Percentiles rank a stretch among this genome's conserved stretches.
phyloP scores from a whole-genome alignment of 2,329 filamentous ascomycete species.

The Aspergillus clavatus region DNA sequence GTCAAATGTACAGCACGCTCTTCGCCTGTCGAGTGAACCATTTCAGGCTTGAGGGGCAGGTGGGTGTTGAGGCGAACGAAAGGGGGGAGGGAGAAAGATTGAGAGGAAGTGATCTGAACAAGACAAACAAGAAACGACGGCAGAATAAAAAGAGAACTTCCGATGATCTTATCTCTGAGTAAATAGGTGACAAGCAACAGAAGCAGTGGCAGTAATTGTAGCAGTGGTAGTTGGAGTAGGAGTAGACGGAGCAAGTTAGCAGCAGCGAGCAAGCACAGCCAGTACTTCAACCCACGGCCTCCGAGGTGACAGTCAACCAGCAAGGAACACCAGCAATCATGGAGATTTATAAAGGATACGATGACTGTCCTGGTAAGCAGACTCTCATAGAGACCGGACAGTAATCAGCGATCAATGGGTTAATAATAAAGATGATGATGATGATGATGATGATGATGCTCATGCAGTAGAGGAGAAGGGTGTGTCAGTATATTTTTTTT shows the following conservation, averaged over 20 bases:
- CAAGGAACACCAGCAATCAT: conserved; percentile 16
- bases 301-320: conserved; percentile 14
- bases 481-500: not conserved
- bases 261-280: conserved; percentile 3
- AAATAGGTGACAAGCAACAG: conserved; percentile 3
- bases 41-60: conserved; percentile 35
- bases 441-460: not conserved
- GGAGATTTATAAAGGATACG: conserved; percentile 8
- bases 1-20: conserved; percentile 45
- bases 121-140: conserved; percentile 3
- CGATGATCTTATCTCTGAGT: not conserved
- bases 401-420: conserved; percentile 4
- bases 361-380: conserved; percentile 2
- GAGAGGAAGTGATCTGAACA: conserved; percentile 11
- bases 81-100: conserved; percentile 7
- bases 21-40: conserved; percentile 41
- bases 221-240: conserved; percentile 1
- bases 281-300: conserved; percentile 16
- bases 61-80: not conserved
- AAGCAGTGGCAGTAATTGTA: too few species aligned
- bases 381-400: conserved; percentile 1
- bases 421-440: conserved; percentile 1
- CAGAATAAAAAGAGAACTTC: conserved; percentile 2
- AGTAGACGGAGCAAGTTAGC: not conserved
- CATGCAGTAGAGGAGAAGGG: not conserved